Evolutionary conservation across 2,329 filamentous ascomycete genomes (phyloP).

Genomic region (Ophiostoma himal-ulmi): DNA sequence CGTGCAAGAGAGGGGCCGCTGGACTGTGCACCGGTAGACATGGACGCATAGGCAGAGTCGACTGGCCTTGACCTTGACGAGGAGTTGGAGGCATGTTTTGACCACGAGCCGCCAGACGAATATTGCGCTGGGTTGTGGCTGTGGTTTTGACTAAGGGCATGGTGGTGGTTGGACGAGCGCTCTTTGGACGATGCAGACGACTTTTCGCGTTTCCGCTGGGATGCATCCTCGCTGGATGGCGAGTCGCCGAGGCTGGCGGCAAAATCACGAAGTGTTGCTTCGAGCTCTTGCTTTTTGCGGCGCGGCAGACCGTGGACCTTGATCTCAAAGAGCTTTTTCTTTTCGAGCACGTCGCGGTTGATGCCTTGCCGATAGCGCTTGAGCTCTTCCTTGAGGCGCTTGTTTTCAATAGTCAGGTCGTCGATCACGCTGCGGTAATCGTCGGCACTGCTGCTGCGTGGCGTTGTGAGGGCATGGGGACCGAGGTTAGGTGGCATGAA

Average conservation of each 20-base stretch:
- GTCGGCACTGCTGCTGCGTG: conserved; percentile 58
- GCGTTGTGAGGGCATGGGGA: conserved; percentile 15
- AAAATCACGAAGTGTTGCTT: conserved; percentile 66
- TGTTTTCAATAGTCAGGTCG: conserved; percentile 78
- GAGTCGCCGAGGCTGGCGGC: conserved; percentile 52
- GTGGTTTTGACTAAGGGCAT: background rate
- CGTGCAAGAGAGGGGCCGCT: conserved; percentile 38
- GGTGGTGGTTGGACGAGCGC: conserved; percentile 21
- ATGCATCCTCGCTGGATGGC: conserved; percentile 38
- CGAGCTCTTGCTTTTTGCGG: conserved; percentile 69
- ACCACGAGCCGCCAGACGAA: conserved; percentile 40
- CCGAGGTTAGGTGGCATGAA: conserved; percentile 19
- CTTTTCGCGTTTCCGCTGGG: conserved; percentile 42
- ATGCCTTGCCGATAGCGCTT: conserved; percentile 64
- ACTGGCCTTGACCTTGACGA: conserved; percentile 51
- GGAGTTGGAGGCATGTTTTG: conserved; percentile 48
- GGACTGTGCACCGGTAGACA: conserved; percentile 48
- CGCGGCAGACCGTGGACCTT: conserved; percentile 68
- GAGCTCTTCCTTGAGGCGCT: conserved; percentile 66
- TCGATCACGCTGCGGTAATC: conserved; percentile 81
- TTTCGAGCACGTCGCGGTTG: conserved; percentile 55
- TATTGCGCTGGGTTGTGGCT: conserved; percentile 29
- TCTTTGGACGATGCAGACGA: conserved; percentile 31
- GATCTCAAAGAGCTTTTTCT: conserved; percentile 78
- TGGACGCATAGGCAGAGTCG: conserved; percentile 64